Base-by-base conservation (phyloP, 345 rosid species). In the Eucalyptus sp. region DNA sequence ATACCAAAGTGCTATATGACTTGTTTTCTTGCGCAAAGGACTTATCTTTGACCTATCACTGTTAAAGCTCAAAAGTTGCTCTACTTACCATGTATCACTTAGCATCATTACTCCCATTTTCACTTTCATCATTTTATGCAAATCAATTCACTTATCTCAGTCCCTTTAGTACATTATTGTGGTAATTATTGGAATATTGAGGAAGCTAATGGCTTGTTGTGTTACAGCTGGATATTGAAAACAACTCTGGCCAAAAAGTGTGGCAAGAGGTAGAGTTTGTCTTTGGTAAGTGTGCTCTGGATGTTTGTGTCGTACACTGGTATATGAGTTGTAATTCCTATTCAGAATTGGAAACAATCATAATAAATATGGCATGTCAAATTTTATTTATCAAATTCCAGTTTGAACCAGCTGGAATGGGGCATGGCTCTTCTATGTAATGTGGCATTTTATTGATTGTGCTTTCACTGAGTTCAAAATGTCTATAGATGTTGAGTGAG, bases 191-290 rank as follows among this genome's bases (percentile, higher is more conserved):
- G 83, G 83, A 76, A 76, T 76, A 76, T 37, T 76, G 1, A 76
- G 5, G 83, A 43, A 76, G 2, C 48, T 76, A 41, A 41, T 76
- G 48, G 83, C 2, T 76, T 6, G 48, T 37, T 41, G 48, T 41
- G 83, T 76, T 90, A 71, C 96, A 97, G 99, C 99, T 97, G 91
- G 99, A 97, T 94, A 97, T 97, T 64, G 94, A 95, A 91, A 95
- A 97, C 90, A 96, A 93, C 92, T 93, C 98, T 37, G 97, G 88
- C 90, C 99, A 97, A 93, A 96, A 95, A 89, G 93, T 94, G 68
- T 96, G 99, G 99, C 99, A 96, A 91, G 92, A 86, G 90, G 96
- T 93, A 7, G 99, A 97, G 92, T 97, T 97, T 92, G 92, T 96
- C 81, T 96, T 97, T 90, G 99, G 99, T 97, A 94, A 93, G 96